Base-by-base conservation (phyloP, 192 early-diverging fungal genomes). In the Coemansia sp. region DNA sequence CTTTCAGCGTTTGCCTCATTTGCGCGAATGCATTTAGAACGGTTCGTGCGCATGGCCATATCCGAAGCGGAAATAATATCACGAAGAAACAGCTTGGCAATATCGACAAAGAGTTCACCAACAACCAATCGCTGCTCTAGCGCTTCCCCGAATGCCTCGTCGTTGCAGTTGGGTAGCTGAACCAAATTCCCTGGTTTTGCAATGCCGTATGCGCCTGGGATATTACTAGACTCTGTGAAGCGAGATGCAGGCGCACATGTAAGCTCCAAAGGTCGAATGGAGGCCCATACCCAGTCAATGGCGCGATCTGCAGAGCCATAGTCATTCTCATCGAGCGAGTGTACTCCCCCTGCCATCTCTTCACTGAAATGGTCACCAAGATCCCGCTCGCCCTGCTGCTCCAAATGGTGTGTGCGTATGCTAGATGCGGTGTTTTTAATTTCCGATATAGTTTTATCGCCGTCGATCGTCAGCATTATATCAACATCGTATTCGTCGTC, bases 221-320 rank as follows among this genome's bases (percentile, higher is more conserved):
- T 38, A 41, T 33, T 30, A 33, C 20, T 48, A 24, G 57, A 20
- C 35, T 59, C 59, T 18, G 71, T 63, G 63, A 82, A 69, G 6
- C 79, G 71, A 2, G 71, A 76, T 9, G 79, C 79, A 35, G 79
- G 75, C 15, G 74, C 74, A 36, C 74, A 73, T 18, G 61, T 52
- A 44, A 82, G 74, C 65, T 82, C 74, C 11, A 82, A 67, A 4
- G 79, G 79, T 5, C 71, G 74, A 38, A 82, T 63, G 14, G 57
- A 26, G 35, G 74, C 70, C 79, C 79, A 82, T 3, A 82, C 26
- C 79, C 79, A 82, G 49, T 82, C 79, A 34, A 82, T 70, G 10
- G 36, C 64, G 18, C 36, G 57, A 34, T 73, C 71, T 30, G 64
- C 67, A 4, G 53, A 55, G 23, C 23, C 56, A 48, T 35, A 18